Evolutionary conservation across 2,329 filamentous ascomycete species (phyloP).

Genomic region (Zymoseptoria brevis): DNA sequence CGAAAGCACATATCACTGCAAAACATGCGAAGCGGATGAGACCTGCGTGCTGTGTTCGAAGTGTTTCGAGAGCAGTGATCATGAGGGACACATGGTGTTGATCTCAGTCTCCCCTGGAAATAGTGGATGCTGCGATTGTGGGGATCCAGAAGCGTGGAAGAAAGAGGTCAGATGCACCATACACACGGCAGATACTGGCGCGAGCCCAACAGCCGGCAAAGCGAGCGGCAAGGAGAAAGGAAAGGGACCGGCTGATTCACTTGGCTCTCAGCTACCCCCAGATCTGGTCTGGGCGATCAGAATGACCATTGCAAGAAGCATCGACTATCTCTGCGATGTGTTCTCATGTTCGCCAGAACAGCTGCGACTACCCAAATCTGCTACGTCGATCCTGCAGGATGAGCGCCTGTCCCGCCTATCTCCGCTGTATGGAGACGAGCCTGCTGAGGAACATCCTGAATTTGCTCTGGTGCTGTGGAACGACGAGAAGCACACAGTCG

Average conservation of each 20-base stretch:
- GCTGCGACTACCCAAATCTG: slow-evolving; percentile 74
- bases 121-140: slow-evolving; percentile 94
- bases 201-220: slow-evolving; percentile 19
- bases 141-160: slow-evolving; percentile 90
- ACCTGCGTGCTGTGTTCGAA: slow-evolving; percentile 90
- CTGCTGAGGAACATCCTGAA: slow-evolving; percentile 56
- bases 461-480: slow-evolving; percentile 92
- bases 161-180: slow-evolving; percentile 85
- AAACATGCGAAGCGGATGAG: slow-evolving; percentile 88
- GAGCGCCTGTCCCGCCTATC: slow-evolving; percentile 67
- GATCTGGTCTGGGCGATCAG: slow-evolving; percentile 71
- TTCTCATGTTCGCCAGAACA: slow-evolving; percentile 97
- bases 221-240: slow-evolving; percentile 52
- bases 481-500: slow-evolving; percentile 94
- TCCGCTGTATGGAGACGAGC: slow-evolving; percentile 58
- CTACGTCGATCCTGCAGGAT: slow-evolving; percentile 71
- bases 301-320: slow-evolving; percentile 73
- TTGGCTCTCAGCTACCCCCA: slow-evolving; percentile 49
- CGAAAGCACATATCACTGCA: slow-evolving; percentile 89
- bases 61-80: slow-evolving; percentile 93
- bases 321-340: slow-evolving; percentile 96
- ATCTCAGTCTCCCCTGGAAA: slow-evolving; percentile 84
- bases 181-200: slow-evolving; percentile 51
- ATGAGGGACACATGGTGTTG: slow-evolving; percentile 84
- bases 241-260: slow-evolving; percentile 19